Base-by-base conservation (phyloP, 768 basidiomycete species). In the Cystobasidium onofrii region DNA sequence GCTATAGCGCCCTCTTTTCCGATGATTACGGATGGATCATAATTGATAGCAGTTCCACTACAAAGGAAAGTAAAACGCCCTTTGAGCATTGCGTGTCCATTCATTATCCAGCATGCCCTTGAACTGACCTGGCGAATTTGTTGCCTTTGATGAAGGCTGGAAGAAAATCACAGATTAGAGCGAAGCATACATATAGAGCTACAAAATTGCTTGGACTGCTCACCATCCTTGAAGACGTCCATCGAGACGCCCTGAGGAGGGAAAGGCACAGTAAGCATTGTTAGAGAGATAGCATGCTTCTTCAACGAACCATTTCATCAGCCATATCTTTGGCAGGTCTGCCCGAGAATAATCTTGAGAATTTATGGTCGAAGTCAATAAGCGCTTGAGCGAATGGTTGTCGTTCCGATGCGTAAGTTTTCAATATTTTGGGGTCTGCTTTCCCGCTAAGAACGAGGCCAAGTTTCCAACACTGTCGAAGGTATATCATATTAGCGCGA, bases 341-440 rank as follows among this genome's bases (percentile, higher is more conserved):
- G 44, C 85, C 86, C 25, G 88, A 89, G 79, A 89, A 89, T n/a
- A 89, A 81, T 17, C 83, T 82, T 9, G 88, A 84, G 74, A 87
- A 88, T 73, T 87, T 78, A 17, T 64, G 72, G 34, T 72, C 69
- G 57, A 76, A 57, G 27, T 57, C 74, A 46, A 69, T 52, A 73
- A 91, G 83, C 73, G 89, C 88, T 80, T 88, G 85, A 0, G 90
- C 89, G 73, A 78, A 75, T 27, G 74, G 64, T 73, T 77, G 84
- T 31, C 90, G 84, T 77, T 91, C 90, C 31, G 81, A 74, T 79
- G 89, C 69, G 69, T 79, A 79, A 0, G 79, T 77, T 25, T 61
- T 46, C 23, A 79, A 74, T n/a, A 79, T 70, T 17, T 69, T 63
- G 1, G 67, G 76, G 27, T 78, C 73, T 4, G 79, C 79, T 46